Conservation (phyloP, 2,329 filamentous ascomycete genomes). For the Balansia obtecta region DNA sequence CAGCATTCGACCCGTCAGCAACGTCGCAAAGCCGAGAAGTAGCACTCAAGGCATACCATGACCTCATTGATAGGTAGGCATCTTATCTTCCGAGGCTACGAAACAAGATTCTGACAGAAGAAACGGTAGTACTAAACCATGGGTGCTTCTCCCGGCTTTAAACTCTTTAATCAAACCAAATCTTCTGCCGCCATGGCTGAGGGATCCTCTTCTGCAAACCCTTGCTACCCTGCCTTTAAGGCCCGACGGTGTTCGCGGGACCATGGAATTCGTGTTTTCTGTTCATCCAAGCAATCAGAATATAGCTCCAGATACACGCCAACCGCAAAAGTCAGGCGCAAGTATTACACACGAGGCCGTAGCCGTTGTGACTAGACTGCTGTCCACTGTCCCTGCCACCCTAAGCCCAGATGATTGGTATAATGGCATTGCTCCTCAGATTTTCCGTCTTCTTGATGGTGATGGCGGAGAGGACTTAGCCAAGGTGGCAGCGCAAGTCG, state of each 20-base stretch:
- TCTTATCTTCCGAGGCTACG: constrained; percentile 4
- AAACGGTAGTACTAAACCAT: constrained; percentile 24
- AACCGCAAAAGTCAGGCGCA: constrained; percentile 43
- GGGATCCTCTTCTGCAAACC: constrained; percentile 39
- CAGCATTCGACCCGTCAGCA: constrained; percentile 34
- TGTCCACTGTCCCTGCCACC: constrained; percentile 45
- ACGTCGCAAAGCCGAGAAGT: constrained; percentile 21
- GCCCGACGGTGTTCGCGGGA: constrained; percentile 50
- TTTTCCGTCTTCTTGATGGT: constrained; percentile 50
- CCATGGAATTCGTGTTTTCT: constrained; percentile 58
- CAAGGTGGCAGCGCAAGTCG: constrained; percentile 24
- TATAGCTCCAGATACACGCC: constrained; percentile 25
- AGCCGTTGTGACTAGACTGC: constrained; percentile 46
- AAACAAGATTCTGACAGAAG: neutral
- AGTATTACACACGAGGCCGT: constrained; percentile 58
- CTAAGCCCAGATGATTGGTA: constrained; percentile 49
- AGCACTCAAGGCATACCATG: constrained; percentile 28
- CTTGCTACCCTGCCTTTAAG: constrained; percentile 51
- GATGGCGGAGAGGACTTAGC: constrained; percentile 21
- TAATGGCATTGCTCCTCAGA: constrained; percentile 43
- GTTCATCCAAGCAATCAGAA: constrained; percentile 45
- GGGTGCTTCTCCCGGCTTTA: constrained; percentile 46
- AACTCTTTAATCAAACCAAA: constrained; percentile 52
- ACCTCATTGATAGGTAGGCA: constrained; percentile 35
- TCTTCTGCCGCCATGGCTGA: constrained; percentile 47